Conservation (phyloP, 2,329 filamentous ascomycete species). For the Clonostachys chloroleuca region DNA sequence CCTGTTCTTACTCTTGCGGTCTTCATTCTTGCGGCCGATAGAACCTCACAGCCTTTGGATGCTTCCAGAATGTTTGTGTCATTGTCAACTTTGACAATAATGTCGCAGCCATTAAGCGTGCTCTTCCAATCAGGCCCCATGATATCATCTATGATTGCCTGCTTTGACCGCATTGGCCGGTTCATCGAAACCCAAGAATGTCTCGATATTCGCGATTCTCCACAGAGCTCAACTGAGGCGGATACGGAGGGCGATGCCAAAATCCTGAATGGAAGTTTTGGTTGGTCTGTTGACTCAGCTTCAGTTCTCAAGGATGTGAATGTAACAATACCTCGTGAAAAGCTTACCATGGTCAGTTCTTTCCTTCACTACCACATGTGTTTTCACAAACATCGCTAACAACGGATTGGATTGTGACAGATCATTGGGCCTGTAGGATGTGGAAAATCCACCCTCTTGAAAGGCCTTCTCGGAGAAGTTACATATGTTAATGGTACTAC, state of each 20-base stretch:
- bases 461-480: slow-evolving; percentile 30
- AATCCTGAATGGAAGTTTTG: neutral
- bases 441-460: slow-evolving; percentile 35
- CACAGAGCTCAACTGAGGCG: neutral
- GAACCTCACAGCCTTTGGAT: slow-evolving; percentile 15
- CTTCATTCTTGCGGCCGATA: slow-evolving; percentile 18
- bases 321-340: slow-evolving; percentile 5
- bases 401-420: slow-evolving; percentile 10
- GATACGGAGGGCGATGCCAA: slow-evolving; percentile 2
- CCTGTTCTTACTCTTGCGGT: slow-evolving; percentile 21
- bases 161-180: slow-evolving; percentile 21
- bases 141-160: slow-evolving; percentile 17
- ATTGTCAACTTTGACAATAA: slow-evolving; percentile 19
- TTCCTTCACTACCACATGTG: slow-evolving; percentile 8
- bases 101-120: slow-evolving; percentile 15
- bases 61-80: slow-evolving; percentile 21
- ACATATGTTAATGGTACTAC: slow-evolving; percentile 14
- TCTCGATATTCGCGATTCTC: neutral
- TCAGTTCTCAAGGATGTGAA: slow-evolving; percentile 6
- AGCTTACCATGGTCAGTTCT: slow-evolving; percentile 10
- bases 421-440: slow-evolving; percentile 27
- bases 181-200: neutral
- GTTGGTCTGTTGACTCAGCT: neutral
- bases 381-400: no score
- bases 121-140: slow-evolving; percentile 16